Conservation (phyloP, 2,329 filamentous ascomycete species). For the Exophiala bonariae region DNA sequence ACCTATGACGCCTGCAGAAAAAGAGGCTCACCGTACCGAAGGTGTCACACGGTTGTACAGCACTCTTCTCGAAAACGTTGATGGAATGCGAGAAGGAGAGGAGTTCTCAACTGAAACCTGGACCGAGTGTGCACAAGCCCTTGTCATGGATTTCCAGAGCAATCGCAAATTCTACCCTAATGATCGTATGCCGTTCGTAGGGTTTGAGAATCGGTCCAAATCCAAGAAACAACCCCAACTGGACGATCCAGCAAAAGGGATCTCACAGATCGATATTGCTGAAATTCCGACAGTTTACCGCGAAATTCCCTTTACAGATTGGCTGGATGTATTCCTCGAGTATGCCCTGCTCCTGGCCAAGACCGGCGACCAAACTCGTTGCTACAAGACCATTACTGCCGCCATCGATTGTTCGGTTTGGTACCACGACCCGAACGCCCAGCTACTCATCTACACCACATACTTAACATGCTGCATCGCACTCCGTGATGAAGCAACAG, state of each 20-base stretch:
- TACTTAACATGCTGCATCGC: slow-evolving; percentile 82
- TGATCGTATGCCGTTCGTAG: slow-evolving; percentile 51
- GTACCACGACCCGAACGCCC: slow-evolving; percentile 65
- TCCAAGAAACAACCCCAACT: slow-evolving; percentile 30
- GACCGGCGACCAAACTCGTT: slow-evolving; percentile 55
- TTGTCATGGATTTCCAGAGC: slow-evolving; percentile 61
- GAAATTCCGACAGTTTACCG: slow-evolving; percentile 55
- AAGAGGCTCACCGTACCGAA: slow-evolving; percentile 39
- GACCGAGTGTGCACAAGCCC: slow-evolving; percentile 58
- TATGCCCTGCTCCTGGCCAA: slow-evolving; percentile 74
- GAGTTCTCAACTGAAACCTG: slow-evolving; percentile 54
- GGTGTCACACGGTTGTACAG: slow-evolving; percentile 46
- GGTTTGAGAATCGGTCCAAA: slow-evolving; percentile 45
- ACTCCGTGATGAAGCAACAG: slow-evolving; percentile 73
- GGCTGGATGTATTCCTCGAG: slow-evolving; percentile 88
- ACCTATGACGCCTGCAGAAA: slow-evolving; percentile 31
- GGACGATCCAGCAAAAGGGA: slow-evolving; percentile 4
- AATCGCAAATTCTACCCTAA: slow-evolving; percentile 61
- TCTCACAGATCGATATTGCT: slow-evolving; percentile 2
- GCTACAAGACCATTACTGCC: slow-evolving; percentile 74
- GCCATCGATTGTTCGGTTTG: slow-evolving; percentile 82
- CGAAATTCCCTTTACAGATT: slow-evolving; percentile 76
- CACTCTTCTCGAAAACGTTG: slow-evolving; percentile 49
- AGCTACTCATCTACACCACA: slow-evolving; percentile 72
- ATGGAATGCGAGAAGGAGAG: slow-evolving; percentile 50